Conservation (phyloP, 2,329 filamentous ascomycete species). For the Alternaria sp. region DNA sequence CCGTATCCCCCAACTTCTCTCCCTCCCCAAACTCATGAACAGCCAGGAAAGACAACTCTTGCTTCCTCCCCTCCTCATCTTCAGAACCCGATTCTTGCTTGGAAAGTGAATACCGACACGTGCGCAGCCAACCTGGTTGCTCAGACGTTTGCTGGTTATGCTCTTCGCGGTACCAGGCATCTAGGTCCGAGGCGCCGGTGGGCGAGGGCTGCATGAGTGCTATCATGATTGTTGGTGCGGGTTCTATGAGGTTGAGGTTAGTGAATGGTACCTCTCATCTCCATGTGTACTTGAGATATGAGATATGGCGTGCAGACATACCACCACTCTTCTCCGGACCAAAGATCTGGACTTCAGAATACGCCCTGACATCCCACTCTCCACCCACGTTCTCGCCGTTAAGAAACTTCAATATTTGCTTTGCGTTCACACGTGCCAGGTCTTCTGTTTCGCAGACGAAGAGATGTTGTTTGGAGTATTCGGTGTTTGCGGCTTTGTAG, state of each 20-base stretch:
- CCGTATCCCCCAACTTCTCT: conserved; percentile 33
- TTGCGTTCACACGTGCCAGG: conserved; percentile 22
- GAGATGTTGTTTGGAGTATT: conserved; percentile 28
- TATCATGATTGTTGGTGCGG: conserved; percentile 18
- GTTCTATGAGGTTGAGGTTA: background rate
- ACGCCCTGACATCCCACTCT: background rate
- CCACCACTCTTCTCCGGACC: background rate
- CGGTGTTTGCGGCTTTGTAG: conserved; percentile 29
- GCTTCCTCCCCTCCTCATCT: conserved; percentile 7
- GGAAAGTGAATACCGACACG: conserved; percentile 27
- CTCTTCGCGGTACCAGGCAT: conserved; percentile 42
- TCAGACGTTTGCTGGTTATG: conserved; percentile 43
- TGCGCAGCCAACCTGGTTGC: conserved; percentile 36
- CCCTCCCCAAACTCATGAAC: conserved; percentile 40
- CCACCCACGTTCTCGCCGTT: background rate
- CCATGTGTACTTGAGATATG: background rate
- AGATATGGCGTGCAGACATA: background rate
- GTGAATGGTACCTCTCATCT: background rate
- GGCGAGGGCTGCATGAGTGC: conserved; percentile 37
- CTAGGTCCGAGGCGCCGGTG: conserved; percentile 31
- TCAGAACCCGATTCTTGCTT: conserved; percentile 7
- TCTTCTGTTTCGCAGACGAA: conserved; percentile 34
- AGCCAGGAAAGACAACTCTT: conserved; percentile 31
- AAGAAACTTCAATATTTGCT: conserved; percentile 16
- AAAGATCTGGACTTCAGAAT: background rate